These are phyloP conservation scores for Aspergillus carlsbadensis DNA, from an alignment of 495 filamentous ascomycete genomes.

Conservation along the genomic window DNA sequence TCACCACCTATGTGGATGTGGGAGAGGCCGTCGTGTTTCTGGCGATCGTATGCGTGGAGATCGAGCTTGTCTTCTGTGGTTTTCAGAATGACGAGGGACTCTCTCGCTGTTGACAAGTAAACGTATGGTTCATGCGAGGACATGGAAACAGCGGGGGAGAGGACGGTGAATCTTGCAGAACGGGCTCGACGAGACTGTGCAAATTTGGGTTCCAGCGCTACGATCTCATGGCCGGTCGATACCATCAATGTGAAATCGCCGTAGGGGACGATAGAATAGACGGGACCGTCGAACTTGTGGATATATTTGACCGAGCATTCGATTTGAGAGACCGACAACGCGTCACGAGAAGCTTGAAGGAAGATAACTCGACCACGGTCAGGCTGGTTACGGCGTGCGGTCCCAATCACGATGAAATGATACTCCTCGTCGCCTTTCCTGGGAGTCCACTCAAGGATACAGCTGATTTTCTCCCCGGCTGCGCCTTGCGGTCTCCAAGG, in stretches of 20 bases:
- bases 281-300: slow-evolving; percentile 33
- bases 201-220: slow-evolving; percentile 36
- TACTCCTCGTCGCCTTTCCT: slow-evolving; percentile 38
- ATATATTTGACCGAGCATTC: slow-evolving; percentile 39
- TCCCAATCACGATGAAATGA: slow-evolving; percentile 49
- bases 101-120: slow-evolving; percentile 43
- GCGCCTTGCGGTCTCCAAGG: slow-evolving; percentile 35
- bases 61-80: slow-evolving; percentile 31
- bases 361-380: slow-evolving; percentile 38
- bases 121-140: slow-evolving; percentile 37
- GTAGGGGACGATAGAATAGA: slow-evolving; percentile 46
- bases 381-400: slow-evolving; percentile 27
- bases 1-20: slow-evolving; percentile 35
- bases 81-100: slow-evolving; percentile 41
- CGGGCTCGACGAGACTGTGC: slow-evolving; percentile 31
- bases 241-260: slow-evolving; percentile 39
- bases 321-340: slow-evolving; percentile 26
- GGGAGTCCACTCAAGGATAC: slow-evolving; percentile 51
- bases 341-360: slow-evolving; percentile 30
- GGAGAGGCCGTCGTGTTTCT: slow-evolving; percentile 38
- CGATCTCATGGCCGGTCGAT: slow-evolving; percentile 35
- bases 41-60: slow-evolving; percentile 33
- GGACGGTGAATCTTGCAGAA: slow-evolving; percentile 30
- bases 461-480: slow-evolving; percentile 48
- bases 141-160: slow-evolving; percentile 45